These are phyloP conservation scores for Monosporozyma unispora DNA, from an alignment of 805 yeast species.

Conservation along the genomic window DNA sequence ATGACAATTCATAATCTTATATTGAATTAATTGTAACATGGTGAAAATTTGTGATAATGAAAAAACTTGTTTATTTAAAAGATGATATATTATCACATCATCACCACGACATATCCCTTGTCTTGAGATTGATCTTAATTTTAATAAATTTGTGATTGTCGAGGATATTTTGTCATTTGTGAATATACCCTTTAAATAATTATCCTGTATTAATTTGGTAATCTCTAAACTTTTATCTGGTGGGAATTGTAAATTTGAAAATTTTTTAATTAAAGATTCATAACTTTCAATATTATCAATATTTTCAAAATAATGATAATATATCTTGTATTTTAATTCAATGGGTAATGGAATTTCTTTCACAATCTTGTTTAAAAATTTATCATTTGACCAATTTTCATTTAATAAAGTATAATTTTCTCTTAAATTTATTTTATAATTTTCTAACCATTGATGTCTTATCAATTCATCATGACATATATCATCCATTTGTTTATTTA, in stretches of 20 bases:
- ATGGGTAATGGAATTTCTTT: constrained; percentile 22
- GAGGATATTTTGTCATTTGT: constrained; percentile 2
- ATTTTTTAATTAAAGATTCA: too few relatives aligned
- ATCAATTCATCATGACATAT: neutral
- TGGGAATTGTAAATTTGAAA: constrained; percentile 24
- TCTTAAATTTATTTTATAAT: neutral
- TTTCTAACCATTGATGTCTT: neutral
- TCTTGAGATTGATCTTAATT: constrained; percentile 30
- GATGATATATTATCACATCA: constrained; percentile 26
- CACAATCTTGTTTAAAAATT: constrained; percentile 12
- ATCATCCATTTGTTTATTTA: neutral
- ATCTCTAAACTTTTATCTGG: constrained; percentile 24
- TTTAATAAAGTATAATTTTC: neutral
- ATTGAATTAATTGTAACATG: neutral
- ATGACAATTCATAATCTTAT: neutral
- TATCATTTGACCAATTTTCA: neutral
- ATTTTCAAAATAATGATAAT: too few relatives aligned
- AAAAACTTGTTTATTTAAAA: constrained; percentile 11
- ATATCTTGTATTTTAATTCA: constrained; percentile 13
- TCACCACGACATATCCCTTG: constrained; percentile 31
- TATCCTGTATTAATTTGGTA: constrained; percentile 13
- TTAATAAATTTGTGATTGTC: constrained; percentile 14
- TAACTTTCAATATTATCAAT: too few relatives aligned
- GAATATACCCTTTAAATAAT: constrained; percentile 5
- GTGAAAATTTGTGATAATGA: neutral